Base-by-base conservation (phyloP, 805 yeast genomes). In the Saturnispora zaruensis region DNA sequence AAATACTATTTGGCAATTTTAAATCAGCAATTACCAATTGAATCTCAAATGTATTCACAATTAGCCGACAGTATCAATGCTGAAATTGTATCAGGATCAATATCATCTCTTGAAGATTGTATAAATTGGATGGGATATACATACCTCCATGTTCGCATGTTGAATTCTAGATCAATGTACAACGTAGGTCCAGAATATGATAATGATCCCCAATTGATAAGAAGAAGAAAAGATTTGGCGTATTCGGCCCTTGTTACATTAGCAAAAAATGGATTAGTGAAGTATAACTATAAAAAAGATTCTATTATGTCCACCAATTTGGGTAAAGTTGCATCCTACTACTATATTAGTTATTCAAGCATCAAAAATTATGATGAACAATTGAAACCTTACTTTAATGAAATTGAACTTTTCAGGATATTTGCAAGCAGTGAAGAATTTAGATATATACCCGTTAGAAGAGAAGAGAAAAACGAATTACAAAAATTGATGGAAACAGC, bases 11-110 rank as follows among this genome's bases (percentile, higher is more conserved):
- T 93, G 59, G 95, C 96, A 0, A 76, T 91, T n/a, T 70, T 89
- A 55, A 90, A 89, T 62, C 95, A 89, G 56, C 96, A 89, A 60
- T 68, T 91, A 14, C 96, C 97, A 0, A 91, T 91, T 48, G 97
- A 91, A 65, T 87, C 96, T 2, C 96, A 88, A 61, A 64, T 91
- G 50, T 76, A 87, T 69, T 66, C 82, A 16, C 78, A 74, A 53
- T 60, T 91, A 23, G 81, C 84, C 0, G 96, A 90, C 64, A 76
- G 69, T 50, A 55, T 91, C 41, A 91, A 91, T 67, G 97, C 98
- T 0, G 98, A 91, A 61, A 71, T 91, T 43, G 95, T 81, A 4
- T 62, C 78, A 4, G 96, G 96, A 0, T 72, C 81, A 2, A 75
- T 91, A 2, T 69, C 66, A 36, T 66, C 73, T 1, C 63, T 83